Percentiles rank a stretch among this genome's conserved stretches.
These are phyloP conservation scores for Clarireedia monteithiana DNA, from an alignment of 2,329 filamentous ascomycete species.

Conservation along the genomic window DNA sequence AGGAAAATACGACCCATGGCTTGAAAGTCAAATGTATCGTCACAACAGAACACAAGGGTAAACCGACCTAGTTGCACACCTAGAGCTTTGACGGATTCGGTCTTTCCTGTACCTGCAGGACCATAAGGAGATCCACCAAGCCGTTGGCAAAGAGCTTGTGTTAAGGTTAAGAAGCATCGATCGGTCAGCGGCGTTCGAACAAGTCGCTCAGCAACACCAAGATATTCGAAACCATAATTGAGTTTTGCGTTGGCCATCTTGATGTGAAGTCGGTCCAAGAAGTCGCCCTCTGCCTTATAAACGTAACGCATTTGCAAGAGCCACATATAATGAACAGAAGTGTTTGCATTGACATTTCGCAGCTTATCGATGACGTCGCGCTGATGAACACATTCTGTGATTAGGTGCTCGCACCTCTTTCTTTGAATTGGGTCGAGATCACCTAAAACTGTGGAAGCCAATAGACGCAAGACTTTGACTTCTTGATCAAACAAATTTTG, in stretches of 20 bases:
- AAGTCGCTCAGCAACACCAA: constrained; percentile 91
- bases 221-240: constrained; percentile 95
- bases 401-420: constrained; percentile 97
- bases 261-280: constrained; percentile 73
- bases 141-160: constrained; percentile 88
- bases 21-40: constrained; percentile 99
- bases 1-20: constrained; percentile 99
- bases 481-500: constrained; percentile 70
- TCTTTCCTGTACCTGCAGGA: constrained; percentile 96
- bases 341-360: constrained; percentile 63
- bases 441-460: constrained; percentile 82
- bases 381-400: constrained; percentile 98
- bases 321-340: constrained; percentile 81
- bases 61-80: constrained; percentile 95
- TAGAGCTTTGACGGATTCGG: constrained; percentile 95
- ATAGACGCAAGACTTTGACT: constrained; percentile 73
- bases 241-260: constrained; percentile 96
- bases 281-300: constrained; percentile 75
- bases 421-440: constrained; percentile 80
- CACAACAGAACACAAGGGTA: constrained; percentile 97
- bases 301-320: constrained; percentile 95
- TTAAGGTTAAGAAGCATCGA: constrained; percentile 95
- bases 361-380: constrained; percentile 88
- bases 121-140: constrained; percentile 96
- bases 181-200: constrained; percentile 96